Base-by-base conservation (phyloP, 2,329 filamentous ascomycete species). In the Neofusicoccum parvum region DNA sequence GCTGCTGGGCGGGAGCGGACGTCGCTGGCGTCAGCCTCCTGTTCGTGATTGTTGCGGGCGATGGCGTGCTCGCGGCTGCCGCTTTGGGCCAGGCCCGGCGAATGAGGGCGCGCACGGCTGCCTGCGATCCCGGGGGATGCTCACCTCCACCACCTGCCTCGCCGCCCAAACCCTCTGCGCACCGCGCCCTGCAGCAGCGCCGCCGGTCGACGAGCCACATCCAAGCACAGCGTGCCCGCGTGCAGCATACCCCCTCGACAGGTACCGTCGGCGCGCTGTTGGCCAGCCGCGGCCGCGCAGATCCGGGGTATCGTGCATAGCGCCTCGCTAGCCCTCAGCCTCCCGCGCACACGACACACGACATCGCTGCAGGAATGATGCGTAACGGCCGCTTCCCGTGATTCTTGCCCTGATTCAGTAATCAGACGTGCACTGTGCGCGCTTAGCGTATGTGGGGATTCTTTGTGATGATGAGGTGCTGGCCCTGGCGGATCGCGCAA, bases 381-480 rank as follows among this genome's bases (percentile, higher is more conserved):
- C 27, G 60, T 59, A 46, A 63, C 65, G 41, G 41, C 54, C 54
- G 17, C 27, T 23, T 36, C 15, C 56, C 56, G 56, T 46, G 41
- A 36, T 17, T 45, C 15, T 54, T 67, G 56, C 36, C 65, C 62
- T 60, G 43, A 67, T 64, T 11, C 36, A 62, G 60, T 60, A 48
- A 54, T 50, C 62, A 51, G n/a, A 36, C 23, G 12, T 45, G 48
- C 49, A 36, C 62, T 37, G 39, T 54, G 46, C 60, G 14, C 41
- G 12, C 10, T 62, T 64, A 64, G 65, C 60, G 45, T 58, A 67
- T 65, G 65, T 65, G 65, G 65, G 53, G 62, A 60, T 20, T 39
- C 50, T 66, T 64, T 64, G 51, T 66, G 37, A 36, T 39, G 62
- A 65, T 62, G 62, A 65, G 63, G 62, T 65, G 63, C 63, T 65